phyloP scores from a whole-genome alignment of 1,139 yeast species.

The Lodderomyces elongisporus region DNA sequence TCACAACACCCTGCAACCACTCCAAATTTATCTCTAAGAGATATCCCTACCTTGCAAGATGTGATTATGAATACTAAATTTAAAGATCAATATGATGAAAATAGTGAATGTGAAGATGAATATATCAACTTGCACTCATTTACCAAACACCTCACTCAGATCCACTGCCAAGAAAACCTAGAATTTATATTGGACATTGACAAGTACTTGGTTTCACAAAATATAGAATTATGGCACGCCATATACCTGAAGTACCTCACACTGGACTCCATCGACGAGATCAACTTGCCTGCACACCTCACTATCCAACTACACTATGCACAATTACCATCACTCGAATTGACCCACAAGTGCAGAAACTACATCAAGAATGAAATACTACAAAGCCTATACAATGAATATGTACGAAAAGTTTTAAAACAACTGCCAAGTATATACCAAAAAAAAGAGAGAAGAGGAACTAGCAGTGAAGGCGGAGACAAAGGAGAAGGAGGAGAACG shows the following conservation, averaged over 20 bases:
- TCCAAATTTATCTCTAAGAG: too few relatives aligned
- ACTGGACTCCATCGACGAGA: conserved; percentile 11
- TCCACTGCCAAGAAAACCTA: conserved; percentile 15
- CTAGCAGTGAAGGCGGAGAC: too few relatives aligned
- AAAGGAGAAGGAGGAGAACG: too few relatives aligned
- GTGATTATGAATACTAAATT: background rate
- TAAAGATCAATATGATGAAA: too few relatives aligned
- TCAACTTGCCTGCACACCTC: conserved; percentile 12
- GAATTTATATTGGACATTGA: conserved; percentile 12
- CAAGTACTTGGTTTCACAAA: conserved; percentile 2
- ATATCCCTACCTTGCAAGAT: background rate
- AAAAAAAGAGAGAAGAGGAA: too few relatives aligned
- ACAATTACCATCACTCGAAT: conserved; percentile 7
- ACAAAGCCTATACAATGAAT: conserved; percentile 12
- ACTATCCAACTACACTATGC: conserved; percentile 7
- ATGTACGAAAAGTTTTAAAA: conserved; percentile 5
- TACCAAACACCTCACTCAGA: conserved; percentile 8
- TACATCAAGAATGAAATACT: conserved; percentile 12
- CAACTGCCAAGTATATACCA: background rate
- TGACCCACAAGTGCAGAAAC: conserved; percentile 9
- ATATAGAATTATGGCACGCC: conserved; percentile 9
- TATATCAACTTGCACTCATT: conserved; percentile 8
- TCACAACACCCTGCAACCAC: too few relatives aligned
- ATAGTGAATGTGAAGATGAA: conserved; percentile 1
- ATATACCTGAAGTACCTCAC: conserved; percentile 10